These are phyloP conservation scores for Zanthoxylum bungeanum DNA, from an alignment of 345 rosid species.

Conservation along the genomic window DNA sequence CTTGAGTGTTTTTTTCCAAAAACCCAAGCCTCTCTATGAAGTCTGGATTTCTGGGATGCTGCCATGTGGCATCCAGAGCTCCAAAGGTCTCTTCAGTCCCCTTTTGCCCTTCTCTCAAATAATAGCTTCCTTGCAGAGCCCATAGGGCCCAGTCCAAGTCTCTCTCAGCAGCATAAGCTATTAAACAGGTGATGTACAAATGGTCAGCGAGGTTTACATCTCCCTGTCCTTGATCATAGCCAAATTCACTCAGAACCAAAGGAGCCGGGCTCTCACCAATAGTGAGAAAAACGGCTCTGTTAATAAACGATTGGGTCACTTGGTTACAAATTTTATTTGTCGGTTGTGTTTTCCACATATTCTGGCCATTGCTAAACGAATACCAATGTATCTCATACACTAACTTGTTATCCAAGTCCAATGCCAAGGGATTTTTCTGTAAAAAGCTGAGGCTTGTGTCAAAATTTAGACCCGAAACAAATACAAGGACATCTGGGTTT, in stretches of 20 bases:
- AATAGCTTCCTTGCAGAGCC: constrained; percentile 42
- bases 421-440: constrained; percentile 13
- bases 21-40: constrained; percentile 24
- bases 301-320: neutral
- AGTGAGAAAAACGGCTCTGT: neutral
- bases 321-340: constrained; percentile 31
- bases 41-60: constrained; percentile 22
- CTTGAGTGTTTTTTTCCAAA: constrained; percentile 8
- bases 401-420: constrained; percentile 23
- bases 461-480: constrained; percentile 40
- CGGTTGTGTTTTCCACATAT: constrained; percentile 28
- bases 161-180: constrained; percentile 31
- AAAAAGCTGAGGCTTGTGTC: constrained; percentile 32
- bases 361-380: constrained; percentile 21
- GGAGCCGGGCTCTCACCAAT: constrained; percentile 19
- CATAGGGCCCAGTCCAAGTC: constrained; percentile 48
- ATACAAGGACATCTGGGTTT: constrained; percentile 38
- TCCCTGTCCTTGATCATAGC: constrained; percentile 31
- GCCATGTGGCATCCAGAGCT: constrained; percentile 30
- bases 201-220: constrained; percentile 25
- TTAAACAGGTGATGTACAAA: constrained; percentile 33
- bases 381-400: constrained; percentile 47
- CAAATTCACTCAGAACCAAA: constrained; percentile 41
- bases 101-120: constrained; percentile 23
- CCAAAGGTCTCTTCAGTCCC: constrained; percentile 36